Evolutionary conservation across 495 filamentous ascomycete genomes (phyloP).

Genomic region (Lasiosphaeria miniovina): DNA sequence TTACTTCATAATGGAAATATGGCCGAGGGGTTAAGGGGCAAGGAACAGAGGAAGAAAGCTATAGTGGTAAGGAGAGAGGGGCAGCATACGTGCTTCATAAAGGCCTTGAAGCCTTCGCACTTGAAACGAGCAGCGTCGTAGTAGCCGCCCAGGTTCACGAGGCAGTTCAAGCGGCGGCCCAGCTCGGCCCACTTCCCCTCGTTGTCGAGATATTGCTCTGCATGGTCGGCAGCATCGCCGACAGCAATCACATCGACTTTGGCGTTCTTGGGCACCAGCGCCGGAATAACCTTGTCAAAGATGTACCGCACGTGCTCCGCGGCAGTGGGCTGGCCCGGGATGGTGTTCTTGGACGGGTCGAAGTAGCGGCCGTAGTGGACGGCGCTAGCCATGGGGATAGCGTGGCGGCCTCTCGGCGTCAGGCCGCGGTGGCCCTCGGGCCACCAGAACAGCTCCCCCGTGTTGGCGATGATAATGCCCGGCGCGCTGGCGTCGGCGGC

Average conservation of each 20-base stretch:
- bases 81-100: constrained; percentile 46
- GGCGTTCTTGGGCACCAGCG: constrained; percentile 41
- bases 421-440: constrained; percentile 54
- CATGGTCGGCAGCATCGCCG: constrained; percentile 53
- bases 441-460: constrained; percentile 69
- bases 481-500: constrained; percentile 31
- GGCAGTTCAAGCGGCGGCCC: constrained; percentile 32
- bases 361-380: constrained; percentile 44
- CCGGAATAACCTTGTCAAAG: constrained; percentile 58
- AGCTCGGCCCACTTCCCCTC: constrained; percentile 48
- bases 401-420: constrained; percentile 49
- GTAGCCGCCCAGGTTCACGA: constrained; percentile 42
- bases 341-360: constrained; percentile 48
- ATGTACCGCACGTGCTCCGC: constrained; percentile 60
- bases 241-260: constrained; percentile 65
- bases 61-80: too few species aligned
- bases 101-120: constrained; percentile 41
- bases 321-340: constrained; percentile 51
- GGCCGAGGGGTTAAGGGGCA: too few species aligned
- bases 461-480: constrained; percentile 67
- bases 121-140: constrained; percentile 29
- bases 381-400: constrained; percentile 52
- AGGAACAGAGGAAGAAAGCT: too few species aligned
- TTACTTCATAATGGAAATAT: too few species aligned
- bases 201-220: constrained; percentile 53